These are phyloP conservation scores for Rhizoclosmatium sp. DNA, from an alignment of 192 early-diverging fungal genomes.

Conservation along the genomic window DNA sequence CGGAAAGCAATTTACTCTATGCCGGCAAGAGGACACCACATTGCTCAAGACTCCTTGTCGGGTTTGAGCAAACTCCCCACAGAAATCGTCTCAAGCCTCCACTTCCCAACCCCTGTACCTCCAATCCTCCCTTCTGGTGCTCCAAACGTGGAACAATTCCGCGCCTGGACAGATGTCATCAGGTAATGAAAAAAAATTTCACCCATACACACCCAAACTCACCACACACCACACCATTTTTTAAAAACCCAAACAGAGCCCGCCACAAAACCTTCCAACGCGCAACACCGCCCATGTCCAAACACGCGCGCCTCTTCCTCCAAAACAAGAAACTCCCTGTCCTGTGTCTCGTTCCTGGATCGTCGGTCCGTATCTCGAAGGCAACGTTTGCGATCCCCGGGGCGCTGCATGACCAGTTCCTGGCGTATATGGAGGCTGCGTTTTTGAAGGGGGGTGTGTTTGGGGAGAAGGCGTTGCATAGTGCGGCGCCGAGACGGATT, in stretches of 20 bases:
- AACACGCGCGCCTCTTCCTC: conserved; percentile 29
- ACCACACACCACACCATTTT: not conserved
- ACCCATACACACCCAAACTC: not conserved
- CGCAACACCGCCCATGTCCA: conserved; percentile 33
- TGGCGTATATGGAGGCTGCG: conserved; percentile 34
- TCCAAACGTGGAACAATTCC: conserved; percentile 10
- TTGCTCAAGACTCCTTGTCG: not conserved
- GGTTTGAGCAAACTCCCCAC: not conserved
- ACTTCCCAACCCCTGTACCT: conserved; percentile 20
- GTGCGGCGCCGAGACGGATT: conserved; percentile 12
- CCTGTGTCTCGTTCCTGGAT: conserved; percentile 25
- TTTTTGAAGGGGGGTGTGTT: conserved; percentile 26
- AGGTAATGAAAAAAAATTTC: conserved; percentile 14
- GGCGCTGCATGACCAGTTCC: conserved; percentile 21
- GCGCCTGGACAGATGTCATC: conserved; percentile 34
- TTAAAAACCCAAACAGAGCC: not conserved
- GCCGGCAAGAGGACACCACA: not conserved
- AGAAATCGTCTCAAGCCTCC: conserved; percentile 6
- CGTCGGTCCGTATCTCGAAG: conserved; percentile 17
- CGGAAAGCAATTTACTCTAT: not conserved
- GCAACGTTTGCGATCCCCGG: conserved; percentile 33
- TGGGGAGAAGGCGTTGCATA: conserved; percentile 23
- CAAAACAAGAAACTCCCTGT: conserved; percentile 8
- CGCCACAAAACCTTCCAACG: conserved; percentile 29
- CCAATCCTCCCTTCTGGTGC: conserved; percentile 5